Evolutionary conservation across 371 early-diverging fungal genomes (phyloP), one percentile per base, ranked within the genome.

Genomic region (Rhizopus stolonifer): DNA sequence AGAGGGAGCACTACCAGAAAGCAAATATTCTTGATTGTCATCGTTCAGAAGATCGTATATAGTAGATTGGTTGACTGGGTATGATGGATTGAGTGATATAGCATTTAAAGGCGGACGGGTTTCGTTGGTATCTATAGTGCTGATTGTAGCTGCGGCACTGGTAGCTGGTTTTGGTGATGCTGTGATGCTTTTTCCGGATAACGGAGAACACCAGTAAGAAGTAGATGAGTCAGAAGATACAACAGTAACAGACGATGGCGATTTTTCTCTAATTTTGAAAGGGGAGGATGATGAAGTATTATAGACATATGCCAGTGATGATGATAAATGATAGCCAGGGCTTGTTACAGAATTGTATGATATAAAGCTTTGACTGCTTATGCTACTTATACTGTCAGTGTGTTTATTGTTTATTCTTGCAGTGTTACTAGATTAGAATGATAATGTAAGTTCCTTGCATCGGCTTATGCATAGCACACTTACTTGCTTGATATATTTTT

Each of bases 251-350:
- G 72, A 71, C 1, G 69, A 69, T 4, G 67, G 24, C 5, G 69
- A 62, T 49, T 75, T 75, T 54, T 62, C 64, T 25, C 54, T 59
- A 13, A 75, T 63, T 51, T 75, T 75, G 49, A 69, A 75, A 9
- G 76, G 76, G 17, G 67, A 49, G 4, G 70, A 56, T 17, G 52
- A 52, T 14, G 74, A 65, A 21, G 52, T 60, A 50, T 64, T 65
- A 52, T 65, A 70, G 11, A 65, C 54, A 61, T 67, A 73, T 33
- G 69, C 58, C 33, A 74, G 44, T 2, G 65, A 68, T 1, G 74
- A 70, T 47, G 53, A 36, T 36, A 36, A 15, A 36, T 36, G 63
- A 24, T 69, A 66, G 38, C 64, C 69, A 6, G 60, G 31, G 15
- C 60, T 54, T 21, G 49, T 64, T 26, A 58, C 49, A 23, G 60